phyloP scores from a whole-genome alignment of 176 grass and related monocot species.

The Musa schizocarpa region DNA sequence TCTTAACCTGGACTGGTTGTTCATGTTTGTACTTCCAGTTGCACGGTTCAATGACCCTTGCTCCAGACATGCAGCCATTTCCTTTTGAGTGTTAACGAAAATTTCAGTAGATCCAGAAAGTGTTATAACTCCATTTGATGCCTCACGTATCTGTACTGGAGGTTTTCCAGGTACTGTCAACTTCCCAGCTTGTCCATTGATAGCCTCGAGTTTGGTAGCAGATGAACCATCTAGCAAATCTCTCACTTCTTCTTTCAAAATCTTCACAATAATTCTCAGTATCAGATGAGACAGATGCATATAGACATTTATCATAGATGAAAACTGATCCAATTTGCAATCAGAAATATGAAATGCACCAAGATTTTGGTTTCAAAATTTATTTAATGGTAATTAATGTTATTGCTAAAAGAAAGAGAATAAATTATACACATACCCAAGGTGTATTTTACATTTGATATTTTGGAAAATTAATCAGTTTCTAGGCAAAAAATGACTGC shows the following conservation, averaged over 20 bases:
- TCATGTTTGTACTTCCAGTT: constrained; percentile 38
- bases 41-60: constrained; percentile 76
- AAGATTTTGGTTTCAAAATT: background rate
- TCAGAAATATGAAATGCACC: background rate
- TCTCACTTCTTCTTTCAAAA: constrained; percentile 98
- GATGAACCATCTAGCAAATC: constrained; percentile 64
- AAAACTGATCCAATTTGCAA: background rate
- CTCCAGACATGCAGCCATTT: constrained; percentile 78
- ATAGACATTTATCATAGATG: background rate
- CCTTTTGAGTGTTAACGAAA: constrained; percentile 74
- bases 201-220: constrained; percentile 52
- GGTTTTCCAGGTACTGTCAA: constrained; percentile 66
- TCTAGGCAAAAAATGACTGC: no score
- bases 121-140: constrained; percentile 92
- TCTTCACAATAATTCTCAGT: constrained; percentile 29
- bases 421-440: no score
- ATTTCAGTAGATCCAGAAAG: constrained; percentile 84
- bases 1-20: constrained; percentile 92
- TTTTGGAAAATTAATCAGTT: background rate
- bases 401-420: no score
- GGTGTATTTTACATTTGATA: background rate
- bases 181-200: constrained; percentile 52
- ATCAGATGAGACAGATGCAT: background rate
- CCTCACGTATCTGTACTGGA: constrained; percentile 93
- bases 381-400: background rate